Evolutionary conservation across 2,329 filamentous ascomycete species (phyloP), one percentile per base, ranked within the genome.

Genomic region (Hymenotorrendiella dingleyae): DNA sequence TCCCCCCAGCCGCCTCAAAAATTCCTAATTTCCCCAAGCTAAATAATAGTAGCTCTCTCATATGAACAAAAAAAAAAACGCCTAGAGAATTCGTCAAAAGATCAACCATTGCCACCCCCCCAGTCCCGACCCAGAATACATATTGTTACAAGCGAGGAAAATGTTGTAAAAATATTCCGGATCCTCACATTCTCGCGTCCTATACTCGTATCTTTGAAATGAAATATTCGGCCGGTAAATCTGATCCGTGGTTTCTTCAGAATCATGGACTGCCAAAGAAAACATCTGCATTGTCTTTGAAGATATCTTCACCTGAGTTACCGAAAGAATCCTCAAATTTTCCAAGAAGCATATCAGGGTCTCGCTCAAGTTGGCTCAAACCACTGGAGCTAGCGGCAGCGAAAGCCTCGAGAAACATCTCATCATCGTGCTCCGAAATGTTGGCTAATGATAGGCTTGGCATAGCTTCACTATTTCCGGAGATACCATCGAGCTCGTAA

Each of bases 371-470:
- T 16, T 51, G 46, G 10, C 53, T 56, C 41, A 59, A 52, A 3
- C 45, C 46, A 9, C 43, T 43, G n/a, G 49, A 46, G 6, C 42
- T 48, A 9, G 49, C 52, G 4, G 52, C 44, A 2, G 56, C 52
- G 40, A 63, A 63, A 7, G 60, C 55, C 26, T 61, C 56, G 4
- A 63, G 49, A 30, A 63, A 63, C 57, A 63, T 59, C 38, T 61
- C 57, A 34, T 62, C 60, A 24, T 61, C 59, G 17, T 60, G 56
- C 42, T 60, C 33, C 17, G 45, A 40, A 12, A 48, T 42, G 11
- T 47, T 47, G 12, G 47, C 24, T 7, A 49, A 34, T 26, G 35
- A 36, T 16, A 50, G 20, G 29, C 43, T 49, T 22, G 47, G 46
- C 57, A 63, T 59, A 35, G 59, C 57, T 33, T 62, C 60, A 23